These are phyloP conservation scores for Gynochthodes officinalis DNA, from an alignment of 257 asterid genomes.

Conservation along the genomic window DNA sequence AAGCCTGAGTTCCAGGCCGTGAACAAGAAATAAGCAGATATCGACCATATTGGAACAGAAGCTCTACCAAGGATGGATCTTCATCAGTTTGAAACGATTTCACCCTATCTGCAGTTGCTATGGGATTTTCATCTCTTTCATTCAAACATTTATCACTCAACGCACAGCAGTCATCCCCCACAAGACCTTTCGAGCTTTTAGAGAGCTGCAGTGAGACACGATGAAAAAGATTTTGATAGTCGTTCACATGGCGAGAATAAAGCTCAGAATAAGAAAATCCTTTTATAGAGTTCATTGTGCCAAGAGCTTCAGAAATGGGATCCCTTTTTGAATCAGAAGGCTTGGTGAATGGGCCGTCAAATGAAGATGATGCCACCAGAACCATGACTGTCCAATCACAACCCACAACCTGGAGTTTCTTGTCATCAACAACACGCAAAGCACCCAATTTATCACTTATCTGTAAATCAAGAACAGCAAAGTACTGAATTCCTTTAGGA, in stretches of 20 bases:
- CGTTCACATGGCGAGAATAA: constrained; percentile 60
- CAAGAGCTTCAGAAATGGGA: constrained; percentile 42
- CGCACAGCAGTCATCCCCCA: neutral
- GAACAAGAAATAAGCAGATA: constrained; percentile 72
- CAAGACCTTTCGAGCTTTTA: constrained; percentile 23
- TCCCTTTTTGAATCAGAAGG: constrained; percentile 55
- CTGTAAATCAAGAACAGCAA: constrained; percentile 70
- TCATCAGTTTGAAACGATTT: constrained; percentile 55
- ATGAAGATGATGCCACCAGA: constrained; percentile 64
- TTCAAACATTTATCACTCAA: constrained; percentile 3
- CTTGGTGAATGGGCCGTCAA: constrained; percentile 60
- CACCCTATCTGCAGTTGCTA: constrained; percentile 54
- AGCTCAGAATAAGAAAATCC: constrained; percentile 52
- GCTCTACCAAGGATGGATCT: constrained; percentile 75
- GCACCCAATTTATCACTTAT: constrained; percentile 36
- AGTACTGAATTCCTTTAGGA: constrained; percentile 53
- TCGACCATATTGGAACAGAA: constrained; percentile 76
- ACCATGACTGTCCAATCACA: constrained; percentile 63
- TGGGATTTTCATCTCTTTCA: constrained; percentile 9
- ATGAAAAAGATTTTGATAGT: constrained; percentile 67
- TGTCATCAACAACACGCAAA: constrained; percentile 38
- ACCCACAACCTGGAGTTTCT: constrained; percentile 49
- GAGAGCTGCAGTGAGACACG: constrained; percentile 66
- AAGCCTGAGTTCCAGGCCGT: constrained; percentile 69
- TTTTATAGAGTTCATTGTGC: constrained; percentile 44